Base-by-base conservation (phyloP, 495 filamentous ascomycete genomes). In the Mycothermus thermophilus region DNA sequence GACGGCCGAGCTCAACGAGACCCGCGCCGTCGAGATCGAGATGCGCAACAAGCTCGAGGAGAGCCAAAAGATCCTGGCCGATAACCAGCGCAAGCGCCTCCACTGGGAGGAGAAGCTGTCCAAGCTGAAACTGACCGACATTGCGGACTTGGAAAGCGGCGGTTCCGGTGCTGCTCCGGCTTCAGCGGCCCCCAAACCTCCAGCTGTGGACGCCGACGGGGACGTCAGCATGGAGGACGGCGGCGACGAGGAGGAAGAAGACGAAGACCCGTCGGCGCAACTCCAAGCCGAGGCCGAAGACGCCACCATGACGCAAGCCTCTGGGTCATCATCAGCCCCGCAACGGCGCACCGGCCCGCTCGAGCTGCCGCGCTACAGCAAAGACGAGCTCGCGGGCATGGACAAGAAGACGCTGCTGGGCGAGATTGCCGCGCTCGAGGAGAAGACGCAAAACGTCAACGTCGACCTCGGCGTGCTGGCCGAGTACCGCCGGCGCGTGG, bases 21-120 rank as follows among this genome's bases (percentile, higher is more conserved):
- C 77, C 3, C 75, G 90, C 1, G 87, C 83, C 3, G 68, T 79
- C 11, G 92, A 96, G 58, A 93, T 97, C 40, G 90, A 96, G 55
- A 95, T 95, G 85, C 83, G 85, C 33, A 95, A 95, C 56, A 90
- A 93, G 56, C 74, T 96, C 12, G 84, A 96, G 49, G 87, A 96
- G 53, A 87, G 85, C 59, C 83, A 93, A 43, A 97, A 95, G 57
- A 72, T 77, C 8, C 70, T 94, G 15, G 51, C 59, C 6, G 90
- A 97, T 41, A 88, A 90, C 58, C 80, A 93, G 52, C 87, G 83
- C 59, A 74, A 82, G 12, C 63, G 80, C 11, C 68, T 64, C 18
- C 82, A 93, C 62, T 95, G 85, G 84, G 66, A 83, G 17, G 82
- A 93, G 35, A 94, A 94, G 64, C 62, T 92, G 5, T 65, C 67